Conservation (phyloP, 768 basidiomycete genomes). For the Russula sp. region DNA sequence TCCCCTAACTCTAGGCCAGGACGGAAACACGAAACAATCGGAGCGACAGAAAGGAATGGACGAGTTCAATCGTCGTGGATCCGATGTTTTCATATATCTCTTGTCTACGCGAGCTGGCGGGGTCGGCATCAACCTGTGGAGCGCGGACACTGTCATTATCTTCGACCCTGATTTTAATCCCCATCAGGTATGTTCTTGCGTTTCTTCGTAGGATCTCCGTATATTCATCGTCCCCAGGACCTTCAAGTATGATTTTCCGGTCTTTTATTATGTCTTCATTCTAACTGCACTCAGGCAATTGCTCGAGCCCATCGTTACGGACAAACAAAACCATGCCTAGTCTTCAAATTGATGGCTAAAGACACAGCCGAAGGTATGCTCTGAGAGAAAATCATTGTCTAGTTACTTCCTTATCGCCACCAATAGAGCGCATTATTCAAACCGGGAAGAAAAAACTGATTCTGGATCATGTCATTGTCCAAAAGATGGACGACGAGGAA, state of each 20-base stretch:
- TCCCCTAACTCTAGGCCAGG: conserved; percentile 38
- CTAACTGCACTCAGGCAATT: conserved; percentile 58
- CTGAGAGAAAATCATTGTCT: not conserved
- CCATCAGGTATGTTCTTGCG: conserved; percentile 58
- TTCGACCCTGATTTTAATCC: conserved; percentile 98
- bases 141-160: conserved; percentile 83
- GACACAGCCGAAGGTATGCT: conserved; percentile 77
- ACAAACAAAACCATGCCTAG: conserved; percentile 88
- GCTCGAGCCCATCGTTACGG: conserved; percentile 92
- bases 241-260: conserved; percentile 58
- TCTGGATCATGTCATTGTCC: conserved; percentile 90
- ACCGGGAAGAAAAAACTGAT: conserved; percentile 94
- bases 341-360: conserved; percentile 95
- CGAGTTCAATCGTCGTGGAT: conserved; percentile 80
- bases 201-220: not conserved
- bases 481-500: conserved; percentile 87
- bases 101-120: conserved; percentile 73
- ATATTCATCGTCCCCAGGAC: conserved; percentile 44
- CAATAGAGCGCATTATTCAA: conserved; percentile 80
- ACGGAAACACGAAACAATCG: conserved; percentile 79
- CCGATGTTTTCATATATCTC: conserved; percentile 86
- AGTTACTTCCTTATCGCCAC: not conserved
- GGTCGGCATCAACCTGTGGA: conserved; percentile 46
- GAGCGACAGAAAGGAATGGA: conserved; percentile 95
- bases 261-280: not conserved